Evolutionary conservation across 345 rosid species (phyloP).

Genomic region (Eucalyptus sideroxylon): DNA sequence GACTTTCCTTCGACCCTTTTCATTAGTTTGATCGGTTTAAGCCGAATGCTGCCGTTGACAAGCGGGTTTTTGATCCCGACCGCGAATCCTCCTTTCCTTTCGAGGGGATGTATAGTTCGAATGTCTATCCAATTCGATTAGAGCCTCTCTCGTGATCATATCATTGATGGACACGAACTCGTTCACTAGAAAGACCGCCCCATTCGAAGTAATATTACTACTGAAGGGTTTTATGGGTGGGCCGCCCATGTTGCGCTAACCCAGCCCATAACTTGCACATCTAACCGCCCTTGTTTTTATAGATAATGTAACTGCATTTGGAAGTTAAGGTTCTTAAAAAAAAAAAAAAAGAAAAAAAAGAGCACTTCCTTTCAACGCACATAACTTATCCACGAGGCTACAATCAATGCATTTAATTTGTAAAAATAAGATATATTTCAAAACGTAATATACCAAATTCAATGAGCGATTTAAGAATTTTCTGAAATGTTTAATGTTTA

Average conservation of each 20-base stretch:
- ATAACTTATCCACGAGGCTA: not conserved
- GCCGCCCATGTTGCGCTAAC: not conserved
- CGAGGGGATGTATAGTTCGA: not conserved
- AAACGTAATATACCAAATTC: too few relatives aligned
- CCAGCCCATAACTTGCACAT: not conserved
- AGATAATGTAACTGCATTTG: not conserved
- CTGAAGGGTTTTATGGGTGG: not conserved
- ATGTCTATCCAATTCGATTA: not conserved
- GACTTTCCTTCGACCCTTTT: not conserved
- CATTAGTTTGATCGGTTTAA: not conserved
- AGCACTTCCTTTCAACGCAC: not conserved
- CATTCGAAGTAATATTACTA: too few relatives aligned
- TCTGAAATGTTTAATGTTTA: too few relatives aligned
- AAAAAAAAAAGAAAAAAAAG: fast-evolving
- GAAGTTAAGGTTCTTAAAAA: not conserved
- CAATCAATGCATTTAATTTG: too few relatives aligned
- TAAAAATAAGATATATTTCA: too few relatives aligned
- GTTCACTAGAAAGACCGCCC: not conserved
- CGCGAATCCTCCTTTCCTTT: not conserved
- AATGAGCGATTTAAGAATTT: fast-evolving
- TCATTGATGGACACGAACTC: not conserved
- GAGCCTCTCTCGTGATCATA: not conserved
- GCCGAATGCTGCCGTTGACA: not conserved
- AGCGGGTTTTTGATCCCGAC: not conserved
- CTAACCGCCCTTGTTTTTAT: too few relatives aligned